Conservation (phyloP, 306 rosid species). For the Notholithocarpus densiflorus region DNA sequence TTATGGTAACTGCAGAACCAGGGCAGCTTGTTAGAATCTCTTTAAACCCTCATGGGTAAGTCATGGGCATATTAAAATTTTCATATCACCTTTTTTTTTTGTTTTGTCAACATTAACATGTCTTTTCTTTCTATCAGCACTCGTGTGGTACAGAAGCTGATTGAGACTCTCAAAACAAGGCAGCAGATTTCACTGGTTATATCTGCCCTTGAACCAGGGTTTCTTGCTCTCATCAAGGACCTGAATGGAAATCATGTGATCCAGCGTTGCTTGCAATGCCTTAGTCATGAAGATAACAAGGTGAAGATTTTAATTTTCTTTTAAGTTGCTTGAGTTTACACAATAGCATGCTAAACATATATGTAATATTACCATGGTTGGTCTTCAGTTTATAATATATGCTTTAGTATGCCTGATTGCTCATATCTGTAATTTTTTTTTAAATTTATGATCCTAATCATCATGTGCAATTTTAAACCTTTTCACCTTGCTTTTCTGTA, state of each 20-base stretch:
- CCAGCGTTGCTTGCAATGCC: constrained; percentile 58
- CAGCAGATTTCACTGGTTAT: constrained; percentile 47
- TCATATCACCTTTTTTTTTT: background rate
- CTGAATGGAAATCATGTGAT: constrained; percentile 69
- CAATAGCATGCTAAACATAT: background rate
- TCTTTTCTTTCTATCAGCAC: constrained; percentile 41
- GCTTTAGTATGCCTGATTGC: background rate
- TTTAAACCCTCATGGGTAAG: constrained; percentile 59
- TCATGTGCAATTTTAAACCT: background rate
- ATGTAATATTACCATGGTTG: background rate
- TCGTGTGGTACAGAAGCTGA: constrained; percentile 64
- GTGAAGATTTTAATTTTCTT: constrained; percentile 21
- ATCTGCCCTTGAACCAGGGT: constrained; percentile 61
- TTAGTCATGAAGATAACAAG: constrained; percentile 48
- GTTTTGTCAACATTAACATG: constrained; percentile 3
- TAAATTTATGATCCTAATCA: constrained; percentile 3
- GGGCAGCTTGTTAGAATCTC: constrained; percentile 56
- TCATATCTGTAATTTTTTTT: background rate
- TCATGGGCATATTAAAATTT: constrained; percentile 4
- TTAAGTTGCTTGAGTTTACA: background rate
- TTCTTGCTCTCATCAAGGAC: constrained; percentile 58
- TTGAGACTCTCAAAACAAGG: constrained; percentile 60
- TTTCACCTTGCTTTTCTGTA: background rate
- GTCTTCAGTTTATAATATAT: background rate
- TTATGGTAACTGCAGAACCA: constrained; percentile 36